Evolutionary conservation across 768 basidiomycete species (phyloP), one percentile per base, ranked within the genome.

Genomic region (Tulasnella sp.): DNA sequence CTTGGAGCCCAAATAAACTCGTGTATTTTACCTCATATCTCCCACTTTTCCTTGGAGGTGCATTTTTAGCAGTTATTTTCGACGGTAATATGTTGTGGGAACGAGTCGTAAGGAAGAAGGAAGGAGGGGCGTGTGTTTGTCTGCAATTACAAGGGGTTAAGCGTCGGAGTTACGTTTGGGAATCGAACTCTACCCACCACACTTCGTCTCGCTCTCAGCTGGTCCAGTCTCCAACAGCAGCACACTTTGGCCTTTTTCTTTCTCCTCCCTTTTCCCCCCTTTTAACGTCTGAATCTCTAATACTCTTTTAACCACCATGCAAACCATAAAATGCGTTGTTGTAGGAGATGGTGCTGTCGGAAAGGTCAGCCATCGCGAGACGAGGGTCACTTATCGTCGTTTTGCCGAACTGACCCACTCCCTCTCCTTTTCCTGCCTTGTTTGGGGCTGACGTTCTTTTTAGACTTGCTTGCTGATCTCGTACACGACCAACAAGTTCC

Each of bases 301-400:
- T 68, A 27, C 31, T 68, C 62, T 3, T 68, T 68, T 36, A 68
- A 14, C 31, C 62, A 79, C 58, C 10, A 97, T 97, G 96, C 96
- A 98, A 85, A 98, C 96, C 78, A 98, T 97, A 86, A 97, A 98
- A 88, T 97, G 96, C 86, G 96, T 97, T 84, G 96, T 96, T 79
- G 96, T 97, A 82, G 96, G 96, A 84, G 96, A 97, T 89, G 96
- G 96, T 92, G 96, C 96, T 83, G 96, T 97, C 82, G 96, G 96
- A 88, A 98, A 98, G 93, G 96, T 96, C 84, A 83, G 93, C 76
- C 1, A 52, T 38, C 19, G 42, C n/a, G 14, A n/a, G 14, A n/a
- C 21, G 52, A 8, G 52, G 40, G 38, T 44, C 48, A 72, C 56
- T 42, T 48, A 40, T 48, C 19, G 39, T 71, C 39, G 38, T 78